These are phyloP conservation scores for Coniferiporia sulphurascens DNA, from an alignment of 1,284 basidiomycete genomes.

Conservation along the genomic window DNA sequence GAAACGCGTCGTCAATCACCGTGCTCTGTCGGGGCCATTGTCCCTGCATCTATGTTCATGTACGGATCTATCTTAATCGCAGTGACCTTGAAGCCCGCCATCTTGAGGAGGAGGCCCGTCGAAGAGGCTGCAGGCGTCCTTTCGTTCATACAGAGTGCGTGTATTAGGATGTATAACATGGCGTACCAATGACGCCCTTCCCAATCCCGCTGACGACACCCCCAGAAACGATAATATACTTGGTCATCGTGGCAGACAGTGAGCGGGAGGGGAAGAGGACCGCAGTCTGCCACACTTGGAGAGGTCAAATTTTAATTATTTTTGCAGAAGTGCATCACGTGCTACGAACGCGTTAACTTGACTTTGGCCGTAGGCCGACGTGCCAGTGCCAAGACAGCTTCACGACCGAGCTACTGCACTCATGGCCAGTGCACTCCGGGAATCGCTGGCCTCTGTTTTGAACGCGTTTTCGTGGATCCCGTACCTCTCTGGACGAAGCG, in stretches of 20 bases:
- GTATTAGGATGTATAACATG: background rate
- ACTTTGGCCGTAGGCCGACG: too few relatives aligned
- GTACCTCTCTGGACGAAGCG: background rate
- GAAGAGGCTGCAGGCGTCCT: slow-evolving; percentile 71
- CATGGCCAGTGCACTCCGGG: background rate
- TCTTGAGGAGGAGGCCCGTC: slow-evolving; percentile 94
- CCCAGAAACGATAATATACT: slow-evolving; percentile 89
- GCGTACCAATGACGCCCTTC: slow-evolving; percentile 90
- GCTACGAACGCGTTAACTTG: background rate
- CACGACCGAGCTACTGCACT: too few relatives aligned
- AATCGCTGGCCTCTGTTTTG: background rate
- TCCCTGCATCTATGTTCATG: slow-evolving; percentile 99
- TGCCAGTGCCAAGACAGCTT: too few relatives aligned
- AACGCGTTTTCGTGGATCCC: background rate
- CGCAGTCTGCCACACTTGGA: background rate
- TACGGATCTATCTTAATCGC: slow-evolving; percentile 99
- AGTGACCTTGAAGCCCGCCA: slow-evolving; percentile 92
- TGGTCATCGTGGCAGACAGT: slow-evolving; percentile 49
- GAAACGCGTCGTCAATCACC: slow-evolving; percentile 49
- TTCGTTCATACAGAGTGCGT: slow-evolving; percentile 20
- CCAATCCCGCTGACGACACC: slow-evolving; percentile 93
- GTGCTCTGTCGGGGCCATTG: slow-evolving; percentile 98
- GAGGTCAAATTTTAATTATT: background rate
- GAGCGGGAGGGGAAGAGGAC: background rate
- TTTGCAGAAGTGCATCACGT: background rate